These are phyloP conservation scores for Tympanopsis confertula DNA, from an alignment of 2,329 filamentous ascomycete genomes.

Conservation along the genomic window DNA sequence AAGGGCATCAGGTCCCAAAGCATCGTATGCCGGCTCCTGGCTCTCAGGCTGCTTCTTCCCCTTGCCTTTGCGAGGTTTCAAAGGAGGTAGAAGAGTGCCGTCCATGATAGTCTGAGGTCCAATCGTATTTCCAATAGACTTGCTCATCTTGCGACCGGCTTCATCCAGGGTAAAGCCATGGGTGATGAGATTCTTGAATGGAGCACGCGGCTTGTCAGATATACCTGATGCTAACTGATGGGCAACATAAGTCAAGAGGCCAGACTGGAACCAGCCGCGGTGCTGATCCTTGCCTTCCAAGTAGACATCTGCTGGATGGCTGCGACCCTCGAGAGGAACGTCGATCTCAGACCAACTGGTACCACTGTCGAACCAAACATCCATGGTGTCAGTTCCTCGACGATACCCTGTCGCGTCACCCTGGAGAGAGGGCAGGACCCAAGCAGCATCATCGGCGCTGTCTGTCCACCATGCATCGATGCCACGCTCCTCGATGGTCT, in stretches of 20 bases:
- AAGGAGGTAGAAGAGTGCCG: conserved; percentile 62
- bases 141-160: conserved; percentile 95
- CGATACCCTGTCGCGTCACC: conserved; percentile 39
- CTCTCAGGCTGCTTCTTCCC: conserved; percentile 28
- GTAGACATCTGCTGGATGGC: conserved; percentile 65
- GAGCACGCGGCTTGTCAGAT: conserved; percentile 32
- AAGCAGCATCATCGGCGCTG: conserved; percentile 58
- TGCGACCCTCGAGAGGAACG: conserved; percentile 4
- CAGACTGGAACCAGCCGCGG: conserved; percentile 97
- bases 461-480: conserved; percentile 96
- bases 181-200: conserved; percentile 82
- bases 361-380: conserved; percentile 98
- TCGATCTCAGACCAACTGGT: conserved; percentile 68
- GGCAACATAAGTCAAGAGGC: conserved; percentile 75
- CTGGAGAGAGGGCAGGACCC: conserved; percentile 58
- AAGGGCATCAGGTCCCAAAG: conserved; percentile 74
- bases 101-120: conserved; percentile 74
- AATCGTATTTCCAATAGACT: conserved; percentile 84
- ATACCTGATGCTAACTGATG: conserved; percentile 32
- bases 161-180: conserved; percentile 90
- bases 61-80: conserved; percentile 47
- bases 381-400: conserved; percentile 90
- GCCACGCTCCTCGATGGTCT: conserved; percentile 63
- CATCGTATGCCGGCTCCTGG: conserved; percentile 39
- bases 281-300: conserved; percentile 94